Conservation (phyloP, 805 yeast species). For the Ogataea pignaliae region DNA sequence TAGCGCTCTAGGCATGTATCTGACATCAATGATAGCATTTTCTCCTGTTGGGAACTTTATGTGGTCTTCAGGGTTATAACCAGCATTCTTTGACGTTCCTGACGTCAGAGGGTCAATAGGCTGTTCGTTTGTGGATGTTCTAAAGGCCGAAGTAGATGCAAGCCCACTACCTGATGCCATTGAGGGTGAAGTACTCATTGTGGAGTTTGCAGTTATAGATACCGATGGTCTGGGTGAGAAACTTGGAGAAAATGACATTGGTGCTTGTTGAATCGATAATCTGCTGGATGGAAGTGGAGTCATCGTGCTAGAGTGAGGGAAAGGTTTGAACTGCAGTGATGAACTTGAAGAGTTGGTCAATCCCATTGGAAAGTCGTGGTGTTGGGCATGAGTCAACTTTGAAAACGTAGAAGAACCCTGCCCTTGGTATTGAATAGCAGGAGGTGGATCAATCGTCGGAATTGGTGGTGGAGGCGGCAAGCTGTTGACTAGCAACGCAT, state of each 20-base stretch:
- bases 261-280: background rate
- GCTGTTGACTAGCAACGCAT: slow-evolving; percentile 8
- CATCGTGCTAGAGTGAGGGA: background rate
- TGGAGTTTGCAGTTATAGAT: background rate
- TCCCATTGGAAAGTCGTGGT: background rate
- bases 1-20: slow-evolving; percentile 61
- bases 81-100: slow-evolving; percentile 1
- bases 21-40: slow-evolving; percentile 43
- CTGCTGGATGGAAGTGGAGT: background rate
- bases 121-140: background rate
- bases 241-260: slow-evolving; percentile 2
- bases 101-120: background rate
- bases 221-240: background rate
- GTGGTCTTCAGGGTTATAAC: slow-evolving; percentile 2
- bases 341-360: background rate
- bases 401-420: background rate
- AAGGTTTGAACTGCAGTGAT: background rate
- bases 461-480: slow-evolving; percentile 55
- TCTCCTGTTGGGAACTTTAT: slow-evolving; percentile 13
- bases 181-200: background rate
- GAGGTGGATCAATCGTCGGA: slow-evolving; percentile 41
- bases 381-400: background rate
- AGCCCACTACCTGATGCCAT: too few species aligned
- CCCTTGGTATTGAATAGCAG: background rate
- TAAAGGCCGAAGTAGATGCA: background rate